Conservation (phyloP, 2,329 filamentous ascomycete genomes). For the Aspergillus brasiliensis region DNA sequence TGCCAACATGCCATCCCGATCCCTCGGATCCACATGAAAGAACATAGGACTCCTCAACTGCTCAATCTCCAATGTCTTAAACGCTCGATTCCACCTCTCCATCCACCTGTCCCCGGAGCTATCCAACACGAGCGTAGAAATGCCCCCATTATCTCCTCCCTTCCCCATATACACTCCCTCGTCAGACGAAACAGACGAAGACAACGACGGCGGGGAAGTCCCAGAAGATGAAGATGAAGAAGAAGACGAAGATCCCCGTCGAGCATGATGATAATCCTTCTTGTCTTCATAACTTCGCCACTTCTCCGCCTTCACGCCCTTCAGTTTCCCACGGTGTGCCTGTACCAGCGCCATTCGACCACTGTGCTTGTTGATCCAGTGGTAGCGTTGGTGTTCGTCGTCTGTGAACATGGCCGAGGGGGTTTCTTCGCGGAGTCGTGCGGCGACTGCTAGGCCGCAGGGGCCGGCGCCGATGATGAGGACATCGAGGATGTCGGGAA, state of each 20-base stretch:
- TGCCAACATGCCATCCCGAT: slow-evolving; percentile 72
- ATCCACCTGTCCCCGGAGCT: slow-evolving; percentile 67
- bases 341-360: slow-evolving; percentile 56
- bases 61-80: slow-evolving; percentile 68
- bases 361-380: slow-evolving; percentile 71
- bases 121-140: slow-evolving; percentile 67
- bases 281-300: slow-evolving; percentile 16
- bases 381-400: slow-evolving; percentile 78
- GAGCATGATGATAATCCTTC: background rate
- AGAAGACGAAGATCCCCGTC: background rate
- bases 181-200: slow-evolving; percentile 17
- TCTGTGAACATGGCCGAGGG: slow-evolving; percentile 81
- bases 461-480: slow-evolving; percentile 75
- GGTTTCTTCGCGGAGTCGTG: slow-evolving; percentile 69
- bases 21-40: slow-evolving; percentile 76
- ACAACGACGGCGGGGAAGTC: slow-evolving; percentile 20
- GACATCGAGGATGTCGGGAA: slow-evolving; percentile 55
- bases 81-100: slow-evolving; percentile 69
- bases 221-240: slow-evolving; percentile 9
- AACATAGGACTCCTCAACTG: slow-evolving; percentile 79
- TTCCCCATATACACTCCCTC: background rate
- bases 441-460: slow-evolving; percentile 72
- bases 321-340: slow-evolving; percentile 29
- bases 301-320: slow-evolving; percentile 30
- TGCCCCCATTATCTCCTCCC: background rate